Evolutionary conservation across 2,329 filamentous ascomycete species (phyloP).

Genomic region (Colletotrichum liriopes): DNA sequence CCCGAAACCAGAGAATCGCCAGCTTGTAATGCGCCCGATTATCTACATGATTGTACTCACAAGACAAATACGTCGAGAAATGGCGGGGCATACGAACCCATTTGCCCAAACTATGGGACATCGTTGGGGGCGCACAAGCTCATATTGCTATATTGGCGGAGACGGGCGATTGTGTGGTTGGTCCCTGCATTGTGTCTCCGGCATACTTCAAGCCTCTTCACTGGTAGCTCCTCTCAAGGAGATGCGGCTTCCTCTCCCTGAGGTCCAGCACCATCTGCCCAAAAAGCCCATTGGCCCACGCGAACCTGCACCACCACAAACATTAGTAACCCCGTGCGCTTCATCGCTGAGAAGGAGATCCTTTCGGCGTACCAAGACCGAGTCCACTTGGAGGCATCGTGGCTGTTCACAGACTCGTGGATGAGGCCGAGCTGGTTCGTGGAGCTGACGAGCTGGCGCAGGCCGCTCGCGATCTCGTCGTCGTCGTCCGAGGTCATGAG

Average conservation of each 20-base stretch:
- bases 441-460: conserved; percentile 76
- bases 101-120: background rate
- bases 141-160: no score
- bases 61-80: no score
- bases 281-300: conserved; percentile 92
- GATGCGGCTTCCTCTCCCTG: conserved; percentile 78
- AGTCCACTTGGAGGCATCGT: conserved; percentile 63
- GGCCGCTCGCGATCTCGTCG: conserved; percentile 78
- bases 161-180: background rate
- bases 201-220: background rate
- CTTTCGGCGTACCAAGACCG: conserved; percentile 57
- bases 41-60: background rate
- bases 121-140: background rate
- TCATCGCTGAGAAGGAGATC: background rate
- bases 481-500: conserved; percentile 85
- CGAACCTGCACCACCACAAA: conserved; percentile 74
- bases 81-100: no score
- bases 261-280: conserved; percentile 86
- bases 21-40: background rate
- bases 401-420: conserved; percentile 84
- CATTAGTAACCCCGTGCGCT: background rate
- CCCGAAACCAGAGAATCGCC: no score
- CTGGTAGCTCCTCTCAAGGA: conserved; percentile 70
- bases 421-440: conserved; percentile 83
- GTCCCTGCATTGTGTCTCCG: background rate